phyloP scores from a whole-genome alignment of 768 basidiomycete genomes.

The Kwoniella dendrophila region DNA sequence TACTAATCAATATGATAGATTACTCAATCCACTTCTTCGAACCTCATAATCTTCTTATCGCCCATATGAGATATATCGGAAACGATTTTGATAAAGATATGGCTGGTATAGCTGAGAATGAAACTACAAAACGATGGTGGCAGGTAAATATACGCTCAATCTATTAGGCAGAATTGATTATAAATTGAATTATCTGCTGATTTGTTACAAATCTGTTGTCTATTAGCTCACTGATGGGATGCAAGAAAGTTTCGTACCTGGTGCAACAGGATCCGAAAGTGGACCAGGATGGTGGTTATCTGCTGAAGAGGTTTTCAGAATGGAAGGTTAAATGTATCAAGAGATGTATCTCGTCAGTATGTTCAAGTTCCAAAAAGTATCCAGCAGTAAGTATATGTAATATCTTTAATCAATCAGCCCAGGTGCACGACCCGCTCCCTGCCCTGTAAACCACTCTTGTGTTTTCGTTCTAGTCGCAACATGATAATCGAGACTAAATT shows the following conservation, averaged over 20 bases:
- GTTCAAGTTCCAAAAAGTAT: background rate
- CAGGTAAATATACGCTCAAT: conserved; percentile 55
- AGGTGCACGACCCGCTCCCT: too few species aligned
- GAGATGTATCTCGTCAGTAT: background rate
- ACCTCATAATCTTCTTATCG: conserved; percentile 64
- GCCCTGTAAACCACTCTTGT: too few species aligned
- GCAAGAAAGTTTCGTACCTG: conserved; percentile 75
- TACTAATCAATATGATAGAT: too few species aligned
- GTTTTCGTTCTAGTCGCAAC: too few species aligned
- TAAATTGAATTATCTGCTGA: background rate
- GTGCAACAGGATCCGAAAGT: conserved; percentile 69
- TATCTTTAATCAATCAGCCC: too few species aligned
- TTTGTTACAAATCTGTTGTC: too few species aligned
- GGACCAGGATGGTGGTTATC: conserved; percentile 69
- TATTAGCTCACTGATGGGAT: conserved; percentile 62
- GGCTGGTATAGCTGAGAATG: conserved; percentile 66
- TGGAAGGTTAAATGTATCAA: conserved; percentile 59
- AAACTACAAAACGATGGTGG: conserved; percentile 78
- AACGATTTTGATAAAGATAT: conserved; percentile 69
- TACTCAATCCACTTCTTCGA: conserved; percentile 76
- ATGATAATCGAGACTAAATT: too few species aligned
- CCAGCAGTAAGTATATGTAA: background rate
- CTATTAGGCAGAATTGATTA: too few species aligned
- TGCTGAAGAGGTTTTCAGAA: conserved; percentile 70
- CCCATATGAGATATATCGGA: conserved; percentile 76